Conservation (phyloP, 331 rosid genomes). For the Quercus phellos region DNA sequence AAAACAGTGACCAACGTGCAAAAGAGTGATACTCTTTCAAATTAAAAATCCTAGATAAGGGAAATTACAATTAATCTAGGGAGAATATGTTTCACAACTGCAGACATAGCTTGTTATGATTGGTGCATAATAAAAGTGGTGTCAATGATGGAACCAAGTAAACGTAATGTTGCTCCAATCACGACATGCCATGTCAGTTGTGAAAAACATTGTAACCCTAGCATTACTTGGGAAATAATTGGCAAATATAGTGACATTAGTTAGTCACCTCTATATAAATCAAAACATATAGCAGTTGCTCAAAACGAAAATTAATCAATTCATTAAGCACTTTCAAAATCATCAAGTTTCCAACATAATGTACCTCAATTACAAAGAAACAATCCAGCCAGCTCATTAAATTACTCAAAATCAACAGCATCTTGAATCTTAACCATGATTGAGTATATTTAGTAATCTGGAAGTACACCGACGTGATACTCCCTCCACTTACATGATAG, state of each 20-base stretch:
- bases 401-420: slow-evolving; percentile 15
- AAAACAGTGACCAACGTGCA: neutral
- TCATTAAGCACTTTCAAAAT: slow-evolving; percentile 4
- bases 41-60: neutral
- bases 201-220: too few species aligned
- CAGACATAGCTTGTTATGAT: too few species aligned
- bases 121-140: too few species aligned
- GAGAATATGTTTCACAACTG: too few species aligned
- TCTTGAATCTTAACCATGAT: neutral
- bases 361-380: slow-evolving; percentile 3
- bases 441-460: too few species aligned
- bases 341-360: slow-evolving; percentile 6
- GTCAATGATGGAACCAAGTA: too few species aligned
- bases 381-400: slow-evolving; percentile 13
- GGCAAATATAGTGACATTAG: neutral
- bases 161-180: too few species aligned
- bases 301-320: neutral
- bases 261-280: neutral
- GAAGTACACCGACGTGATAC: too few species aligned
- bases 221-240: too few species aligned
- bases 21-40: neutral
- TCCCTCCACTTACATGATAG: too few species aligned
- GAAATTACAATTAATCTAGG: neutral
- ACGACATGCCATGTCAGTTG: too few species aligned
- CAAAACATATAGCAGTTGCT: neutral